phyloP scores from a whole-genome alignment of 164 flowering plant species.

The Annona squamosa region DNA sequence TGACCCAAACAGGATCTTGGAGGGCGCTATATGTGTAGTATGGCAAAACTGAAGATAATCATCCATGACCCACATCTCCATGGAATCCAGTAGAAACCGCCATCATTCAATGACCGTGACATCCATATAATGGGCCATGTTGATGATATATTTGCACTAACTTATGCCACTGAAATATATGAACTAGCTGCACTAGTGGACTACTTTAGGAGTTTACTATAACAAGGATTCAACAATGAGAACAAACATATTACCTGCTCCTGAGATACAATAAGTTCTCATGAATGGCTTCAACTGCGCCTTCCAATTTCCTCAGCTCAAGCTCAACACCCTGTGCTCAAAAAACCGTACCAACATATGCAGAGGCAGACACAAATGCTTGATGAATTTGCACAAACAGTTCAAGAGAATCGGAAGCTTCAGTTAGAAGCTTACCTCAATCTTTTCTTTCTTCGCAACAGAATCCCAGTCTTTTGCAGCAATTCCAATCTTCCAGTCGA shows the following conservation, averaged over 20 bases:
- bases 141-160: no score
- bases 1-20: no score
- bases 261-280: conserved; percentile 71
- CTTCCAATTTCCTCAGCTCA: conserved; percentile 91
- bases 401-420: background rate
- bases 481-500: conserved; percentile 92
- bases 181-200: no score
- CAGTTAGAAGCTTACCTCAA: conserved; percentile 48
- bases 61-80: no score
- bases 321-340: conserved; percentile 76
- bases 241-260: conserved; percentile 40
- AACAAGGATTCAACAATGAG: background rate
- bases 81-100: no score
- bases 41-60: no score
- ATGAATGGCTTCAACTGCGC: conserved; percentile 82
- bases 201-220: no score
- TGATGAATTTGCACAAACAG: background rate
- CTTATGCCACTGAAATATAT: no score
- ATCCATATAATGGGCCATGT: no score
- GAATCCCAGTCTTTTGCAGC: conserved; percentile 97
- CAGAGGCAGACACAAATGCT: background rate
- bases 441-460: conserved; percentile 80
- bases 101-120: no score
- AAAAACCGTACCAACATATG: background rate
- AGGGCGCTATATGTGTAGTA: no score